Base-by-base conservation (phyloP, 768 basidiomycete genomes). In the Kwoniella mangroviensis region DNA sequence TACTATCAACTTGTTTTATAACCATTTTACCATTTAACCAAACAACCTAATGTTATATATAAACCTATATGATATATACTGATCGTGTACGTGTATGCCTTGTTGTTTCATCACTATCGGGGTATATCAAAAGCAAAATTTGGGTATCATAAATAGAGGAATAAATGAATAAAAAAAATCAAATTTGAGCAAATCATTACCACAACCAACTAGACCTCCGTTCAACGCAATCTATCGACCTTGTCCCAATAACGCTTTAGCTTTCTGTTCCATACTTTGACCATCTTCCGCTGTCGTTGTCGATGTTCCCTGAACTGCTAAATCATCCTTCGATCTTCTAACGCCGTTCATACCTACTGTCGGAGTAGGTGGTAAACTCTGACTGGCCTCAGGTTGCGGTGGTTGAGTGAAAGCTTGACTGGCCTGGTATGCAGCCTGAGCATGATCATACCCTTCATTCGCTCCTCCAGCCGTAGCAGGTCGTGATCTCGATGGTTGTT, bases 401-500 rank as follows among this genome's bases (percentile, higher is more conserved):
- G 7, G 28, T n/a, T 55, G 41, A 11, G 54, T 26, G 41, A 62
- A 61, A 22, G 63, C 56, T 40, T 62, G 64, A 62, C 58, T 49
- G 21, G 70, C 70, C 43, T 67, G 64, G 52, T 65, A 65, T 42
- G 64, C 68, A 10, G 68, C 68, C 42, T 69, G 68, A 13, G 68
- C 68, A 54, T 69, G 61, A 58, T 69, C 68, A 40, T 63, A 69
- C 9, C 41, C 53, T 11, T 60, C 61, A 9, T 45, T 49, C 45
- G 45, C n/a, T 22, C 45, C 66, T 28, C 43, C 69, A n/a, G 71
- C 73, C 12, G 75, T 75, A 9, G 52, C 57, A 19, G 75, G 78
- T 68, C 78, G 34, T 4, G 75, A 75, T 66, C 75, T 56, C 11
- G 71, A 74, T n/a, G 61, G 53, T 43, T 77, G 73, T 51, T 75